phyloP scores from a whole-genome alignment of 352 stramenopile species.

The Phytopythium boreale region DNA sequence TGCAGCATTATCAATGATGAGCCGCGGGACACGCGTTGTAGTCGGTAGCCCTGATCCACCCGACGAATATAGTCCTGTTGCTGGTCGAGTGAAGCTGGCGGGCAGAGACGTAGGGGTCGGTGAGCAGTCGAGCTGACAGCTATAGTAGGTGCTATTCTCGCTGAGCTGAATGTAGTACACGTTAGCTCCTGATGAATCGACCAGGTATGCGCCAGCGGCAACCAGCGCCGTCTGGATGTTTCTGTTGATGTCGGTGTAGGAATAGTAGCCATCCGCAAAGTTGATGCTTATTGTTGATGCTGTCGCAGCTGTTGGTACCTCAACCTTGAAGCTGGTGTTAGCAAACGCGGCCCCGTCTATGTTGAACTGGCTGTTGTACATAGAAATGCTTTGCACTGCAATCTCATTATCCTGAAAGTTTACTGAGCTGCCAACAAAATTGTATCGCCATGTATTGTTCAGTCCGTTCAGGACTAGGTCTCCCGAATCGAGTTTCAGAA shows the following conservation, averaged over 20 bases:
- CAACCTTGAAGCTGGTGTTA: not conserved
- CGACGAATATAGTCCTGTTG: constrained; percentile 17
- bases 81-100: constrained; percentile 12
- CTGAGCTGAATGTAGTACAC: constrained; percentile 8
- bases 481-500: not conserved
- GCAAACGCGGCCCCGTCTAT: not conserved
- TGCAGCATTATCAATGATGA: constrained; percentile 9
- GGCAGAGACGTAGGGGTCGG: constrained; percentile 10
- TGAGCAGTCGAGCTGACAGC: constrained; percentile 12
- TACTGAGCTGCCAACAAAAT: not conserved
- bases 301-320: constrained; percentile 8
- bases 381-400: not conserved
- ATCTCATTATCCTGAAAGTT: constrained; percentile 1
- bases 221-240: no score
- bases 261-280: constrained; percentile 12
- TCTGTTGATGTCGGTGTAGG: no score
- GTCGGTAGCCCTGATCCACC: constrained; percentile 16
- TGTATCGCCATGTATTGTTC: constrained; percentile 1
- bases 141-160: constrained; percentile 17
- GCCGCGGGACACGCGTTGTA: not conserved
- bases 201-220: no score
- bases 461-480: not conserved
- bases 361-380: constrained; percentile 3
- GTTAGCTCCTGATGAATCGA: no score
- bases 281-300: constrained; percentile 6